Conservation (phyloP, 2,329 filamentous ascomycete species). For the Pseudofabraea citricarpa region DNA sequence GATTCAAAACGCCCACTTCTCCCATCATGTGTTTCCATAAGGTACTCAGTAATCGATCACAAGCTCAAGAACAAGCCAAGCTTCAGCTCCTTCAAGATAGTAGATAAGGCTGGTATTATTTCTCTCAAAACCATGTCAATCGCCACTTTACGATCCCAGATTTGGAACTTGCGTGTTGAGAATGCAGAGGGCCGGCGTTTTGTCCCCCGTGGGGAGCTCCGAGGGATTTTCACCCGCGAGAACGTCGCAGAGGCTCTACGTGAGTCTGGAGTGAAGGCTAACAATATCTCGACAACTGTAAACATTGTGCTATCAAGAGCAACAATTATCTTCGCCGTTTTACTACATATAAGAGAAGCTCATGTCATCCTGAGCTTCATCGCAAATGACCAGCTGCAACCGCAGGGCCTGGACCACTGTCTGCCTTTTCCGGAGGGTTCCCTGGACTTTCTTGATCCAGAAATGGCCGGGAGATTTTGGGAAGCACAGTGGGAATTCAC, state of each 20-base stretch:
- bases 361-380: not conserved
- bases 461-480: not conserved
- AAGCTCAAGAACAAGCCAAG: too few species aligned
- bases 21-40: too few species aligned
- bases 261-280: not conserved
- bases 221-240: not conserved
- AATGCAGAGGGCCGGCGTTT: not conserved
- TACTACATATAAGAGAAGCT: not conserved
- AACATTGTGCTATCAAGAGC: not conserved
- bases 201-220: not conserved
- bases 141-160: too few species aligned
- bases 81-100: too few species aligned
- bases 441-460: not conserved
- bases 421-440: not conserved
- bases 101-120: too few species aligned
- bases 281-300: not conserved
- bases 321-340: not conserved
- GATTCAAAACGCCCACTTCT: too few species aligned
- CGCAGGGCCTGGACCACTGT: not conserved
- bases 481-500: not conserved
- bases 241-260: not conserved
- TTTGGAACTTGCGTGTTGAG: not conserved
- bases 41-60: too few species aligned
- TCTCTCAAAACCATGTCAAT: too few species aligned
- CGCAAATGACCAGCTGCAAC: not conserved